Evolutionary conservation across 164 flowering plant genomes (phyloP), one percentile per base, ranked within the genome.

Genomic region (Magnolia kwangsiensis): DNA sequence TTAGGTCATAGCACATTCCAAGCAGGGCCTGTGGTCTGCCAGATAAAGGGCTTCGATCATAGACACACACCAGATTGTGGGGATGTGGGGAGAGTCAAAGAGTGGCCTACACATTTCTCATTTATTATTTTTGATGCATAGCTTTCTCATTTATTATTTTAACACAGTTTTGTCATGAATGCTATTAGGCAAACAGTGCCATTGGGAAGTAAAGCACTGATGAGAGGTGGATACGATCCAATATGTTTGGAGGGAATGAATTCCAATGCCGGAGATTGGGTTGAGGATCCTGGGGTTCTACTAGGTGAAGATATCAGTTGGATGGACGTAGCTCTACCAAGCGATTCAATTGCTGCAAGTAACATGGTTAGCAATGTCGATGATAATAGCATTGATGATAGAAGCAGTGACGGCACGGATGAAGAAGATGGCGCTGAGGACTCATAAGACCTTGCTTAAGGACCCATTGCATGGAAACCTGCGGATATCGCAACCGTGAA

Each of bases 241-340:
- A 72, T 70, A 51, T 82, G 84, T 80, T 77, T 80, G 80, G 84
- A 82, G 74, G 84, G 67, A 16, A 77, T 72, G 75, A 77, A 72
- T 75, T 50, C 19, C 8, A 51, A 74, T 69, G 78, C 72, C 9
- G 77, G 78, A 69, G 84, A 82, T 63, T 82, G 84, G 84, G 50
- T 80, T 65, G 80, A 79, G 74, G 78, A 79, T 51, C 78, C 76
- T n/a, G 74, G 76, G 23, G 64, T 72, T 4, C 73, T 75, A 23
- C 80, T 67, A 24, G 73, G 78, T 27, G 84, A 74, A 18, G 69
- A 67, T 11, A 63, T 69, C 2, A 74, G 81, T 51, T 79, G 84
- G 82, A 69, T 78, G 77, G 77, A 77, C 37, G 80, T 49, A 21
- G 50, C 71, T 51, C 71, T 69, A n/a, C 78, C 78, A 20, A 70